These are phyloP conservation scores for Saturnispora gosingensis DNA, from an alignment of 805 yeast genomes.

Conservation along the genomic window DNA sequence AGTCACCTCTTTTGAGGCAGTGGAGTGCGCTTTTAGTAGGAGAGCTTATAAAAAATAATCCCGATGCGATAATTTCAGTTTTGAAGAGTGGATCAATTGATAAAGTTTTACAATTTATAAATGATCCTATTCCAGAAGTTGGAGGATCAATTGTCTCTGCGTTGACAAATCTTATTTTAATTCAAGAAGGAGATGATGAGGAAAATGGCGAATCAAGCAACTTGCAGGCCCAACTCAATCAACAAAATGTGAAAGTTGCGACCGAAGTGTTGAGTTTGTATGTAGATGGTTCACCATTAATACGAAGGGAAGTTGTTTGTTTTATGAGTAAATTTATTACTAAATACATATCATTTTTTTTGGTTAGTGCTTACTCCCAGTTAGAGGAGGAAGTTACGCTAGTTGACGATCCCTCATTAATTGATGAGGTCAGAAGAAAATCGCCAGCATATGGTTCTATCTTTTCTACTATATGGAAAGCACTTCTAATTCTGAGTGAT, in stretches of 20 bases:
- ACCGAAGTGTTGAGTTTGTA: conserved; percentile 56
- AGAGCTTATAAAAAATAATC: conserved; percentile 62
- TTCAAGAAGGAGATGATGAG: conserved; percentile 39
- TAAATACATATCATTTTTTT: conserved; percentile 61
- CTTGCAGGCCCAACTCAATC: conserved; percentile 37
- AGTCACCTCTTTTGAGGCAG: conserved; percentile 79
- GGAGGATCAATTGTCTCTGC: conserved; percentile 76
- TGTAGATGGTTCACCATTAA: conserved; percentile 84
- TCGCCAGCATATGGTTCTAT: conserved; percentile 83
- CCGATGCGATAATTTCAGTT: conserved; percentile 67
- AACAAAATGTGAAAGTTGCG: conserved; percentile 64
- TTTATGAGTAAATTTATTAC: conserved; percentile 68
- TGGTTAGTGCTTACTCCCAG: conserved; percentile 81
- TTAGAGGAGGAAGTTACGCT: conserved; percentile 70
- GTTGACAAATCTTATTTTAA: conserved; percentile 45
- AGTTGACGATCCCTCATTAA: conserved; percentile 49
- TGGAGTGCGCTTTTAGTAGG: conserved; percentile 82
- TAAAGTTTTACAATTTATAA: conserved; percentile 46
- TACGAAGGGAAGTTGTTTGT: conserved; percentile 73
- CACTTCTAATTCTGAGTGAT: conserved; percentile 65
- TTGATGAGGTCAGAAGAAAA: conserved; percentile 54
- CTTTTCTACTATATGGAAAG: conserved; percentile 81
- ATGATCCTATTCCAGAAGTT: conserved; percentile 93
- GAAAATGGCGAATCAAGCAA: conserved; percentile 7
- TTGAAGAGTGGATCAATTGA: conserved; percentile 54